phyloP scores from a whole-genome alignment of 2,329 filamentous ascomycete genomes.

The Penicillium sp. region DNA sequence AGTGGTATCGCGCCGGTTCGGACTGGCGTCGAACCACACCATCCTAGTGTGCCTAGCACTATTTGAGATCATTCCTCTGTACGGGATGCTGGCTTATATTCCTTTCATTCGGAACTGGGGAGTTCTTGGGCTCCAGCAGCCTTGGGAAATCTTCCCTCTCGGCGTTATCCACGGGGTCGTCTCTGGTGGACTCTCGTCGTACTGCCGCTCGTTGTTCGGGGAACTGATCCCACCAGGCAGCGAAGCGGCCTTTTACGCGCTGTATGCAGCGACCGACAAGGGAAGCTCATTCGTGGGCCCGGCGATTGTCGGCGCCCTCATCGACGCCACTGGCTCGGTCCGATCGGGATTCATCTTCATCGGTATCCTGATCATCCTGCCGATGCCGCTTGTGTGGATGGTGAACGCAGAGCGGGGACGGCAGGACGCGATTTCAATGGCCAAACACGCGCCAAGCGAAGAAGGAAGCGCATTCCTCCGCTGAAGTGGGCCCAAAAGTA shows the following conservation, averaged over 20 bases:
- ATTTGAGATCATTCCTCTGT: slow-evolving; percentile 89
- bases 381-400: slow-evolving; percentile 78
- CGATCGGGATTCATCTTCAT: slow-evolving; percentile 88
- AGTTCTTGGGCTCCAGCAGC: slow-evolving; percentile 78
- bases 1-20: slow-evolving; percentile 69
- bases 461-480: slow-evolving; percentile 38
- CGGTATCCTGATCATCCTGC: slow-evolving; percentile 76
- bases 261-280: slow-evolving; percentile 95
- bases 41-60: slow-evolving; percentile 84
- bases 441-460: slow-evolving; percentile 29
- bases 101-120: slow-evolving; percentile 75
- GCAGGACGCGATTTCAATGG: slow-evolving; percentile 38
- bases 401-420: slow-evolving; percentile 57
- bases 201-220: slow-evolving; percentile 85
- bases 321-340: slow-evolving; percentile 76
- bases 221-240: slow-evolving; percentile 87
- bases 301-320: slow-evolving; percentile 85
- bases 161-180: slow-evolving; percentile 87
- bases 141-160: slow-evolving; percentile 92
- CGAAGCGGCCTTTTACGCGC: slow-evolving; percentile 89
- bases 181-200: slow-evolving; percentile 80
- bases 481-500: no score
- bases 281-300: slow-evolving; percentile 88
- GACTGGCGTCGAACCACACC: slow-evolving; percentile 76
- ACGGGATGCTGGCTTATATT: slow-evolving; percentile 82